These are phyloP conservation scores for Rubroshorea leprosula DNA, from an alignment of 345 rosid genomes.

Conservation along the genomic window DNA sequence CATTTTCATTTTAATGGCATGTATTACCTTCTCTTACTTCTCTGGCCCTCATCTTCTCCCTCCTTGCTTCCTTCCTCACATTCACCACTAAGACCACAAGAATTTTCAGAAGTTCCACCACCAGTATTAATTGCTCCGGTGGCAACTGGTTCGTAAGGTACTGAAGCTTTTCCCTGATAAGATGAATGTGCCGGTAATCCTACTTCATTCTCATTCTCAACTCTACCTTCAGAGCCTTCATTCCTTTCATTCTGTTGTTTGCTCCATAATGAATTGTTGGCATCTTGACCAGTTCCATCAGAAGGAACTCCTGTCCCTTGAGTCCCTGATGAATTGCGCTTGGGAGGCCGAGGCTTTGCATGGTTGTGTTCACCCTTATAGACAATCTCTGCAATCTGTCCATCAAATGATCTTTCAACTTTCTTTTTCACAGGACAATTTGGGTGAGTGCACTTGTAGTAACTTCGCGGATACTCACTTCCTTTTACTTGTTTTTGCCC, in stretches of 20 bases:
- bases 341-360: slow-evolving; percentile 69
- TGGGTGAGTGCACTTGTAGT: slow-evolving; percentile 90
- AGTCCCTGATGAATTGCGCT: slow-evolving; percentile 39
- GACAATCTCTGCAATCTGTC: slow-evolving; percentile 87
- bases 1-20: not conserved
- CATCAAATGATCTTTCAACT: slow-evolving; percentile 84
- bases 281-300: slow-evolving; percentile 39
- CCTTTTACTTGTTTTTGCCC: slow-evolving; percentile 99
- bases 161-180: slow-evolving; percentile 25
- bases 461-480: slow-evolving; percentile 93
- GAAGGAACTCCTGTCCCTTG: slow-evolving; percentile 38
- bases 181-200: slow-evolving; percentile 20
- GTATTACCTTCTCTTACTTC: slow-evolving; percentile 67
- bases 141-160: slow-evolving; percentile 28
- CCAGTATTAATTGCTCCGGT: slow-evolving; percentile 25
- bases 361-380: slow-evolving; percentile 95
- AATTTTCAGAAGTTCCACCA: slow-evolving; percentile 46
- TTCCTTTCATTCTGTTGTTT: slow-evolving; percentile 34
- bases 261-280: slow-evolving; percentile 24
- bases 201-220: slow-evolving; percentile 33
- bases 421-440: slow-evolving; percentile 90
- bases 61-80: slow-evolving; percentile 60
- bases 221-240: slow-evolving; percentile 39
- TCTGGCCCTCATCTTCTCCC: slow-evolving; percentile 54
- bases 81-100: slow-evolving; percentile 56